phyloP scores from a whole-genome alignment of 441 rosid genomes.

The Adansonia rubrostipa region DNA sequence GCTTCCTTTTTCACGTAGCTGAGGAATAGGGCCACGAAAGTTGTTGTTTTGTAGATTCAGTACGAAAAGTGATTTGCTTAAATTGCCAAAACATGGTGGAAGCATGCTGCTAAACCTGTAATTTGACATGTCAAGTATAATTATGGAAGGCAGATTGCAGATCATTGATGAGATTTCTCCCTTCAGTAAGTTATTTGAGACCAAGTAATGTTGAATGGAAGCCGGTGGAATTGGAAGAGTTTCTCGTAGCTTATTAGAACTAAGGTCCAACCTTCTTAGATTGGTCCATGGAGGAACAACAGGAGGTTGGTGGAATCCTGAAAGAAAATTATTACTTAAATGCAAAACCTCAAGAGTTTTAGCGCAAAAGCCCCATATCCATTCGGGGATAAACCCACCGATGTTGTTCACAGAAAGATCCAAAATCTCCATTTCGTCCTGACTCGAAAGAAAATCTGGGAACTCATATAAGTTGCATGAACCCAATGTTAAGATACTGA shows the following conservation, averaged over 20 bases:
- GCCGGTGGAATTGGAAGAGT: conserved; percentile 33
- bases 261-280: neutral
- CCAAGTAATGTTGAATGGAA: conserved; percentile 14
- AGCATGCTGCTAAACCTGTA: conserved; percentile 21
- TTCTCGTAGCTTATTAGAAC: conserved; percentile 24
- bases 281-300: conserved; percentile 24
- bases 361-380: neutral
- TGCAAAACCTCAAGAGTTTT: neutral
- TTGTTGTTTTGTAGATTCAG: neutral
- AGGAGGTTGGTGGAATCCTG: neutral
- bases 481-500: neutral
- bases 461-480: neutral
- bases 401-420: neutral
- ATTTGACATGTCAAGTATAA: neutral
- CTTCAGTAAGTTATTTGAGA: neutral
- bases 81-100: conserved; percentile 32
- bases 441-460: neutral
- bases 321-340: neutral
- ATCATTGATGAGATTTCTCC: neutral
- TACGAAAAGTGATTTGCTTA: neutral
- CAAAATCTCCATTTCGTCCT: neutral
- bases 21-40: conserved; percentile 14
- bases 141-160: neutral
- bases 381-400: neutral
- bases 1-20: neutral